Conservation (phyloP, 2,329 filamentous ascomycete genomes). For the Microcyclosporella mali region DNA sequence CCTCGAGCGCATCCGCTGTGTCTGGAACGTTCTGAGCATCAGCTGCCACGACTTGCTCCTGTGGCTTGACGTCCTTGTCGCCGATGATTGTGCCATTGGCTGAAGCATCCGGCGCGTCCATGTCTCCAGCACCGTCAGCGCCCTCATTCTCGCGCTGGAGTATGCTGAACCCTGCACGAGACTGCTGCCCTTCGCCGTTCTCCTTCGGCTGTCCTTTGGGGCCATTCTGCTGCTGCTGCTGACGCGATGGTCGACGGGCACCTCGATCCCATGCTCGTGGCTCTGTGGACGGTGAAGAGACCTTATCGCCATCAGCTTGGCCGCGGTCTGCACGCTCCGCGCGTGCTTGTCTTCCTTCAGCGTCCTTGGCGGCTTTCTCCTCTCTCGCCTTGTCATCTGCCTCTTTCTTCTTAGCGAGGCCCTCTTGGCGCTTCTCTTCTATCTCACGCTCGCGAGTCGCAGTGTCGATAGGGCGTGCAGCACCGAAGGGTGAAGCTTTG, state of each 20-base stretch:
- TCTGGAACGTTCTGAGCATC: constrained; percentile 31
- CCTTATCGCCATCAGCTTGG: constrained; percentile 29
- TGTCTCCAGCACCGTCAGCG: constrained; percentile 33
- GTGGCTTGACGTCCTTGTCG: constrained; percentile 51
- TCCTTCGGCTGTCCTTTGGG: constrained; percentile 24
- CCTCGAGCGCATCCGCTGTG: constrained; percentile 44
- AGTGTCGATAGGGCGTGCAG: constrained; percentile 89
- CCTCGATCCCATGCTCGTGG: constrained; percentile 11
- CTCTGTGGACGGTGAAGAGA: constrained; percentile 42
- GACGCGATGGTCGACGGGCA: constrained; percentile 20
- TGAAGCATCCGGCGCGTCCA: constrained; percentile 40
- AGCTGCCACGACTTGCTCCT: constrained; percentile 43
- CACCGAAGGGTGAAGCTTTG: constrained; percentile 90
- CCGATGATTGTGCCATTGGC: constrained; percentile 47
- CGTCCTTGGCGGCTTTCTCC: constrained; percentile 53
- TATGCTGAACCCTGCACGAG: constrained; percentile 33
- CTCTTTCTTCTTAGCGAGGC: constrained; percentile 75
- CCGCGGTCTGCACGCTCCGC: constrained; percentile 28
- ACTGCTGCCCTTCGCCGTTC: constrained; percentile 28
- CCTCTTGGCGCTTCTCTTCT: constrained; percentile 75
- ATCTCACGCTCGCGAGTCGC: constrained; percentile 81
- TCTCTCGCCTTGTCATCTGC: constrained; percentile 79
- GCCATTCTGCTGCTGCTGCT: constrained; percentile 19
- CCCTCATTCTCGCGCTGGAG: constrained; percentile 41
- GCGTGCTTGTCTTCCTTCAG: constrained; percentile 51